A percentile compares a stretch with the other conserved stretches of the same genome.
Conservation (phyloP, 2,329 filamentous ascomycete species). For the Teratosphaeria zuluensis region DNA sequence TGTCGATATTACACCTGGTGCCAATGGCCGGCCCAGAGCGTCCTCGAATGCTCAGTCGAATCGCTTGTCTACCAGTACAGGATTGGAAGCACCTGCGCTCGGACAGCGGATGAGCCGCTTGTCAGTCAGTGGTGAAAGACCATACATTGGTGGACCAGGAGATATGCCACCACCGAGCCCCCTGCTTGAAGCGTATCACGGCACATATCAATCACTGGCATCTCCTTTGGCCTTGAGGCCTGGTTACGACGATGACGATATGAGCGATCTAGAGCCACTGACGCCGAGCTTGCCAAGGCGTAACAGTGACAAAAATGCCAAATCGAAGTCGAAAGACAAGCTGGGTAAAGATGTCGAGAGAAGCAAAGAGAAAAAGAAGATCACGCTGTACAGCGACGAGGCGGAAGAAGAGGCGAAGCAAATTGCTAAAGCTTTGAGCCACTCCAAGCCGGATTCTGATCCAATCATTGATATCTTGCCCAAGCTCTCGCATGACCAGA, state of each 20-base stretch:
- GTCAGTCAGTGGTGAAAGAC: constrained; percentile 38
- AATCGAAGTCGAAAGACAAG: constrained; percentile 8
- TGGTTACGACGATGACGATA: constrained; percentile 43
- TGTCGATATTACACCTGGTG: constrained; percentile 34
- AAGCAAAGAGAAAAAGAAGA: constrained; percentile 47
- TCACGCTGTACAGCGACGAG: constrained; percentile 61
- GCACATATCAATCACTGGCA: constrained; percentile 88
- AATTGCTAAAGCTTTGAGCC: constrained; percentile 66
- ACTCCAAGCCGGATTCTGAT: constrained; percentile 53
- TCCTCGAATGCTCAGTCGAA: constrained; percentile 8
- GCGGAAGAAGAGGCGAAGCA: constrained; percentile 66
- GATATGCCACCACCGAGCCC: constrained; percentile 64
- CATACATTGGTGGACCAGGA: constrained; percentile 28
- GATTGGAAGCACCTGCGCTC: constrained; percentile 26
- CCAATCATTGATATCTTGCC: constrained; percentile 78
- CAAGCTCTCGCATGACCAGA: constrained; percentile 72
- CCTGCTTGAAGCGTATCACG: constrained; percentile 81
- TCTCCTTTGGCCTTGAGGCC: constrained; percentile 68
- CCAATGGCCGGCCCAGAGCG: constrained; percentile 4
- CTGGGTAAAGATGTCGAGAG: constrained; percentile 7
- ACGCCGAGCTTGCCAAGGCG: constrained; percentile 21
- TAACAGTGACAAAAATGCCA: constrained; percentile 1
- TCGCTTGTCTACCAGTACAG: constrained; percentile 9
- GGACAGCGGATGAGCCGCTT: constrained; percentile 35
- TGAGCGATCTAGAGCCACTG: constrained; percentile 38